Evolutionary conservation across 1,284 basidiomycete species (phyloP), one percentile per base, ranked within the genome.

Genomic region (Pseudozyma tsukubaensis): DNA sequence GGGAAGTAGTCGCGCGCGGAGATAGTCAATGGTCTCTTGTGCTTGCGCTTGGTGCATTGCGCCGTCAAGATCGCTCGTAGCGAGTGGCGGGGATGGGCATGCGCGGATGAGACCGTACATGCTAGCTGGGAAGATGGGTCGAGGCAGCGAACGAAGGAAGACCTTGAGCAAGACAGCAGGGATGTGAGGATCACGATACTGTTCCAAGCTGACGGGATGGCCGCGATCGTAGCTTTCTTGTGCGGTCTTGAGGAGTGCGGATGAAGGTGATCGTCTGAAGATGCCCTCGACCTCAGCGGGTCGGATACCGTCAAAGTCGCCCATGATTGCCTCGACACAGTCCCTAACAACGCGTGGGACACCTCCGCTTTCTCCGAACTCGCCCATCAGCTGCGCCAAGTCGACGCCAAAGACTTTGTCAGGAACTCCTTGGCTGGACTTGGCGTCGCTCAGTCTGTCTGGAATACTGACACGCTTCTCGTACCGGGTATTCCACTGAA

Each of bases 161-260:
- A 92, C 92, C 86, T 94, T 94, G 65, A 94, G 86, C 16, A 94
- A 87, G 1, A 93, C 92, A 2, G 93, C 92, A 1, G 92, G 91
- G 1, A 94, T 87, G 84, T 92, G 88, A 3, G 91, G 89, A 78
- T 94, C 92, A 0, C 87, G 87, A 80, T 92, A 93, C 5, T 87
- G 90, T 14, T 89, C 86, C 39, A 94, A 85, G 2, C 90, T 91
- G 13, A 94, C 91, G 1, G 92, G 89, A 75, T 93, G 89, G 88
- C 91, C 92, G 84, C 92, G 86, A 78, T 93, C 91, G 78, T 94
- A 94, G 4, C 92, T 92, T 44, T 92, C 90, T 77, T 91, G 89
- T 5, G 90, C 91, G 59, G 91, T 89, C 65, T 87, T 89, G 36
- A 94, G 86, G 72, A 92, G 83, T 1, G 87, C 88, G 9, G 91